These are phyloP conservation scores for Rhodotorula sp. DNA, from an alignment of 1,284 basidiomycete species.

Conservation along the genomic window DNA sequence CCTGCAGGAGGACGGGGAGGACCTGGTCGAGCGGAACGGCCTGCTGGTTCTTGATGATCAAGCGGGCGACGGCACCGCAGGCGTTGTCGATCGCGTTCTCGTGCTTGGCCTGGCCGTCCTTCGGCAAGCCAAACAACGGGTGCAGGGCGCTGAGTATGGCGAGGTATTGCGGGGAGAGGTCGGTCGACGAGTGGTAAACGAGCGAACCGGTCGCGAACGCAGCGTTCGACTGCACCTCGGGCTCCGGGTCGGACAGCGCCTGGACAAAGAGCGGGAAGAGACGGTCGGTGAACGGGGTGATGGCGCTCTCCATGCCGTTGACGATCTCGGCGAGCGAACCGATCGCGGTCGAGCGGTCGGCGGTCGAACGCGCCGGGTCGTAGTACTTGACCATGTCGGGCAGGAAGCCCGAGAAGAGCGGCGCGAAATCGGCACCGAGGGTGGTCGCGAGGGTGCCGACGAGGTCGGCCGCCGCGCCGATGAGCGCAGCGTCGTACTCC, in stretches of 20 bases:
- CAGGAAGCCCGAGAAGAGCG: slow-evolving; percentile 80
- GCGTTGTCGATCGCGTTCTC: slow-evolving; percentile 95
- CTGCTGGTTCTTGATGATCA: slow-evolving; percentile 77
- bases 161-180: slow-evolving; percentile 80
- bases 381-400: slow-evolving; percentile 92
- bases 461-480: slow-evolving; percentile 91
- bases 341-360: slow-evolving; percentile 89
- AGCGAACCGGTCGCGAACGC: slow-evolving; percentile 92
- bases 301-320: slow-evolving; percentile 77
- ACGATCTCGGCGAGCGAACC: slow-evolving; percentile 96
- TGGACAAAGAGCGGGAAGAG: slow-evolving; percentile 79
- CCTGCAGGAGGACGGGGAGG: slow-evolving; percentile 75
- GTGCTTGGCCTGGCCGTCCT: slow-evolving; percentile 56
- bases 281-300: slow-evolving; percentile 76
- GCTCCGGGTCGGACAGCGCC: slow-evolving; percentile 79
- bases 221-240: slow-evolving; percentile 93
- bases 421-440: slow-evolving; percentile 72
- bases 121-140: slow-evolving; percentile 70
- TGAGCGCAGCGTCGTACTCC: slow-evolving; percentile 94
- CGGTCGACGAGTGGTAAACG: slow-evolving; percentile 79
- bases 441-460: slow-evolving; percentile 86
- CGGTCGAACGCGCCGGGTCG: slow-evolving; percentile 79
- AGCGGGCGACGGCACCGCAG: slow-evolving; percentile 82
- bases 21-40: slow-evolving; percentile 83
- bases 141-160: slow-evolving; percentile 76